Conservation (phyloP, 441 rosid genomes). For the Syzygium syzygioides region DNA sequence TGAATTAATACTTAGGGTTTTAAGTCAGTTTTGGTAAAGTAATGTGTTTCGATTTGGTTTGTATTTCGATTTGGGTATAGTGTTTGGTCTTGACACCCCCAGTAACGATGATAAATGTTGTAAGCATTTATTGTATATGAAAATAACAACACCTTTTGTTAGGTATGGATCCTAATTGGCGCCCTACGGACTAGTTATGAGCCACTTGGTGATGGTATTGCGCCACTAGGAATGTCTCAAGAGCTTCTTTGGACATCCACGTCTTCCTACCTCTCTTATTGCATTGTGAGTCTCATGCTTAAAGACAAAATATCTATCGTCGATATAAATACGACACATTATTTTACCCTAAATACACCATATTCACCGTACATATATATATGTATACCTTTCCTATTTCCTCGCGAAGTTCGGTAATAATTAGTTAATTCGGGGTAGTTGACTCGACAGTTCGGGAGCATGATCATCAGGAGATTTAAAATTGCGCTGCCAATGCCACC, state of each 20-base stretch:
- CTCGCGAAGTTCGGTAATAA: neutral
- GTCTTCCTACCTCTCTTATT: fast-evolving
- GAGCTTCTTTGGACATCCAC: fast-evolving
- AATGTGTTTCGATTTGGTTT: no score
- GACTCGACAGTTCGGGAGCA: neutral
- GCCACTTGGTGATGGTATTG: neutral
- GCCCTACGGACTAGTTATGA: fast-evolving
- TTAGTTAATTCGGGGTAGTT: neutral
- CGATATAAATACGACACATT: fast-evolving
- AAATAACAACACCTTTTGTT: neutral
- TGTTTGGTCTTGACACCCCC: no score
- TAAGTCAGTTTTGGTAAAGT: no score
- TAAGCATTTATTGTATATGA: neutral
- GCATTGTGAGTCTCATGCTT: neutral
- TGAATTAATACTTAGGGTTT: no score
- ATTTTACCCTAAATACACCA: neutral
- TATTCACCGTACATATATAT: neutral
- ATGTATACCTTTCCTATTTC: neutral
- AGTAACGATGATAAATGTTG: no score
- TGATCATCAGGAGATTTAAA: neutral
- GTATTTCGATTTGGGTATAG: no score
- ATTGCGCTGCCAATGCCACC: neutral
- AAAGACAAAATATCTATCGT: neutral
- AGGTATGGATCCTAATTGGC: neutral
- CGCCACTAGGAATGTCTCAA: neutral